These are phyloP conservation scores for Oryza meridionalis DNA, from an alignment of 176 grass and related monocot genomes.

Conservation along the genomic window DNA sequence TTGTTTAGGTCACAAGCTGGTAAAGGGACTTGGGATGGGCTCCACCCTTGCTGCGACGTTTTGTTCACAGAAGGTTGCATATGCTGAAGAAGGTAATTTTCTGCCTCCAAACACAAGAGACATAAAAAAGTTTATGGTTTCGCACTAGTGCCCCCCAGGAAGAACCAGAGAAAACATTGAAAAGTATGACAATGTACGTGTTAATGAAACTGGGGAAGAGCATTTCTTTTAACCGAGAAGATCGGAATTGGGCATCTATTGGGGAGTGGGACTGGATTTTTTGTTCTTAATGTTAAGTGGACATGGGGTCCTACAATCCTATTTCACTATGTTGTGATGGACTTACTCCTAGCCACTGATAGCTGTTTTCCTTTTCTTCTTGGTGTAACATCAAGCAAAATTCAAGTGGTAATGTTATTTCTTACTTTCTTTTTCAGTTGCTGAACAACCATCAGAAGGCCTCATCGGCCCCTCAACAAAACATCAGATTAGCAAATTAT, in stretches of 20 bases:
- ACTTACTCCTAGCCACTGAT: not conserved
- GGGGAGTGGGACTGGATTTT: not conserved
- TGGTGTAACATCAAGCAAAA: constrained; percentile 20
- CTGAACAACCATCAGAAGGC: not conserved
- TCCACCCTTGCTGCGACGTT: constrained; percentile 41
- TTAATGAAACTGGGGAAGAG: not conserved
- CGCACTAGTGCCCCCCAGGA: not conserved
- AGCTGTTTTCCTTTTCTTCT: constrained; percentile 9
- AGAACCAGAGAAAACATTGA: not conserved
- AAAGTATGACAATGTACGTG: not conserved
- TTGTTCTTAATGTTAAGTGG: not conserved
- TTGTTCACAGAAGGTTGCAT: constrained; percentile 35
- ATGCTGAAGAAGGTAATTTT: constrained; percentile 69
- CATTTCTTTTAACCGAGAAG: not conserved
- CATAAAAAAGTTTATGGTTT: not conserved
- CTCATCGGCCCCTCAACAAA: constrained; percentile 39
- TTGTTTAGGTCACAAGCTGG: constrained; percentile 44
- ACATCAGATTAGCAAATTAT: constrained; percentile 50
- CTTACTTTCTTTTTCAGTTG: constrained; percentile 7
- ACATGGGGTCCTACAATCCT: not conserved
- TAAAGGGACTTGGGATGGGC: constrained; percentile 49
- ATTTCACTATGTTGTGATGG: constrained; percentile 13
- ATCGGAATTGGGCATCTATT: not conserved
- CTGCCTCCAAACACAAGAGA: not conserved
- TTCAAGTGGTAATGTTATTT: not conserved